These are phyloP conservation scores for Ashbya aceris DNA, from an alignment of 1,139 yeast genomes.

Conservation along the genomic window DNA sequence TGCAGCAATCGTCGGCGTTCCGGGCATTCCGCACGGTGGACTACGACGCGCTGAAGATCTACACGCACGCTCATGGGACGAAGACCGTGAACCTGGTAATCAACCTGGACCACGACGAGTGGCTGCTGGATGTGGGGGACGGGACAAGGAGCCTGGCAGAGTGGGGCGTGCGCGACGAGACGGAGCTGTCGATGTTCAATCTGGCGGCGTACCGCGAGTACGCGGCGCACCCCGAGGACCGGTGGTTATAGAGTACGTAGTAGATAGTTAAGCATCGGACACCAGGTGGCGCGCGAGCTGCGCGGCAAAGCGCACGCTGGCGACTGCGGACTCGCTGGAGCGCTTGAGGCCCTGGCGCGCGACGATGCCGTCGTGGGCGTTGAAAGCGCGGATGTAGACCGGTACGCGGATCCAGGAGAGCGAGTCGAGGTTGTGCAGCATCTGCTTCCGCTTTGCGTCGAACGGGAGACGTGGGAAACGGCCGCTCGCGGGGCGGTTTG, in stretches of 20 bases:
- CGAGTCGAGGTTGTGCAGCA: slow-evolving; percentile 42
- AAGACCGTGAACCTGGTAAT: slow-evolving; percentile 89
- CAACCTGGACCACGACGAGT: slow-evolving; percentile 69
- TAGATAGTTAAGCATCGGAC: neutral
- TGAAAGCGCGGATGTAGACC: slow-evolving; percentile 52
- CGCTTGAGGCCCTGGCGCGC: slow-evolving; percentile 51
- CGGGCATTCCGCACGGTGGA: slow-evolving; percentile 78
- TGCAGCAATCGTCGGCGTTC: slow-evolving; percentile 57
- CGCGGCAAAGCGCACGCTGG: slow-evolving; percentile 25
- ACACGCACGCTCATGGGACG: slow-evolving; percentile 91
- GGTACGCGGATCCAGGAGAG: slow-evolving; percentile 62
- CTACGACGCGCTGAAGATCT: slow-evolving; percentile 71
- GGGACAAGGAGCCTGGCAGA: slow-evolving; percentile 42
- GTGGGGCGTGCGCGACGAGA: slow-evolving; percentile 80
- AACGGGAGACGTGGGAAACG: slow-evolving; percentile 32
- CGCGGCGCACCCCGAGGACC: slow-evolving; percentile 79
- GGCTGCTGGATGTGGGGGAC: slow-evolving; percentile 47
- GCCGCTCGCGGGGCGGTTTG: slow-evolving; percentile 9
- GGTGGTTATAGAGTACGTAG: slow-evolving; percentile 47
- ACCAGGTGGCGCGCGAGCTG: slow-evolving; percentile 10
- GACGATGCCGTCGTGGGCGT: slow-evolving; percentile 66
- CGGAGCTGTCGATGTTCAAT: slow-evolving; percentile 78
- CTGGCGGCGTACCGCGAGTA: slow-evolving; percentile 53
- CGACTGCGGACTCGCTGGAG: slow-evolving; percentile 20
- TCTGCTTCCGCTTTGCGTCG: slow-evolving; percentile 35